Evolutionary conservation across 192 early-diverging fungal genomes (phyloP), one percentile per base, ranked within the genome.

Genomic region (Coemansia reversa): DNA sequence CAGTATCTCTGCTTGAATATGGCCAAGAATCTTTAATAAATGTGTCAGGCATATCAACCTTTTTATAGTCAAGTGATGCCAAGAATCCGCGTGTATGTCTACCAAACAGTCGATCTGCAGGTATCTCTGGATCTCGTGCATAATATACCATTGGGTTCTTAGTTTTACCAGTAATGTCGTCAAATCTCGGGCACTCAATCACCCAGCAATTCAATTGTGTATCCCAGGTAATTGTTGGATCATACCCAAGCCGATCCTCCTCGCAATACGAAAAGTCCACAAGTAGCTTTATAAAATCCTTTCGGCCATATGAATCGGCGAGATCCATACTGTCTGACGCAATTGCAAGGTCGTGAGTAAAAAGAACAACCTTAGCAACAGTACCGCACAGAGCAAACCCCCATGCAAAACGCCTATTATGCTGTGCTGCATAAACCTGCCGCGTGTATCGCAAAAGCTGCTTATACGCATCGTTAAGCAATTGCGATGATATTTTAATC

Each of bases 381-480:
- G 35, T 58, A 20, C 23, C 23, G 33, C 56, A 58, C 7, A 58
- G 33, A 4, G 42, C 23, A 32, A 58, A 42, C 19, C 32, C 56
- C 56, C 56, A 58, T 20, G 29, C 29, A 42, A 58, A 58, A 2
- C 56, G 56, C 56, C 56, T 19, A 33, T 58, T 42, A 18, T 58
- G 56, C 19, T 58, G 56, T 16, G 33, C 18, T 7, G 29, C 29
- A 32, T 58, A 58, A 6, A 58, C 3, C 56, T 58, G 33, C 11
- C 42, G 18, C 1, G 56, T 33, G 20, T 58, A 58, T 9, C 56
- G 56, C 7, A 30, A 24, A 42, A 58, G 56, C 56, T 58, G 56
- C 2, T 32, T 30, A 24, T 58, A 58, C 22, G 33, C 33, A 35
- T 35, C 33, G 33, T 11, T 35, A 35, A 35, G 33, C 2, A 11